Evolutionary conservation across 1,284 basidiomycete species (phyloP).

Genomic region (Melampsora occidentalis): DNA sequence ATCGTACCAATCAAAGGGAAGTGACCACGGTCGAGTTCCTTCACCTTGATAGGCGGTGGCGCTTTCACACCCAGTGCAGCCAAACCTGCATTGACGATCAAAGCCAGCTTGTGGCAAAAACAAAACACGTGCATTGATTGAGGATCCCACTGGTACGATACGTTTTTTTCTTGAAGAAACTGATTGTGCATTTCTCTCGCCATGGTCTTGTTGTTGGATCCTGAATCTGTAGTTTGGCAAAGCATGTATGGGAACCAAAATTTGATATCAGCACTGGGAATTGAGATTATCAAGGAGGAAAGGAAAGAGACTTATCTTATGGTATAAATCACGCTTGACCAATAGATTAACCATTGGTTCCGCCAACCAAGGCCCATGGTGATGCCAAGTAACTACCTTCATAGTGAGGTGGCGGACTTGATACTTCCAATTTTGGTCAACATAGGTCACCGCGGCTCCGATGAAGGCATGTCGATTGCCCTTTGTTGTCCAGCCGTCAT

Average conservation of each 20-base stretch:
- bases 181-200: background rate
- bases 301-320: conserved; percentile 12
- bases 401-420: too few relatives aligned
- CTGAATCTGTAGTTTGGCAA: too few relatives aligned
- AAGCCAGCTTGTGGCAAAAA: conserved; percentile 14
- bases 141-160: too few relatives aligned
- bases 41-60: background rate
- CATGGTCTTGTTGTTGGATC: conserved; percentile 1
- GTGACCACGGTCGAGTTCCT: background rate
- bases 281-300: background rate
- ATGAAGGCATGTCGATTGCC: background rate
- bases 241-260: background rate
- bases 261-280: background rate
- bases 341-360: background rate
- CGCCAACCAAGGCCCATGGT: conserved; percentile 6
- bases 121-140: background rate
- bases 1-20: conserved; percentile 9
- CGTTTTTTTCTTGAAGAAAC: background rate
- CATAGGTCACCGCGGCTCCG: too few relatives aligned
- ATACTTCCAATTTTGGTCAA: too few relatives aligned
- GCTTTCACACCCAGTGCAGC: conserved; percentile 1
- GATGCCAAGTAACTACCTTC: too few relatives aligned
- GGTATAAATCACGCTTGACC: background rate
- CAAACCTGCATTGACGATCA: conserved; percentile 9
- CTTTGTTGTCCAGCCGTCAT: background rate